A percentile compares a stretch with the other conserved stretches of the same genome.
phyloP scores from a whole-genome alignment of 306 rosid genomes.

The Myrica gale region DNA sequence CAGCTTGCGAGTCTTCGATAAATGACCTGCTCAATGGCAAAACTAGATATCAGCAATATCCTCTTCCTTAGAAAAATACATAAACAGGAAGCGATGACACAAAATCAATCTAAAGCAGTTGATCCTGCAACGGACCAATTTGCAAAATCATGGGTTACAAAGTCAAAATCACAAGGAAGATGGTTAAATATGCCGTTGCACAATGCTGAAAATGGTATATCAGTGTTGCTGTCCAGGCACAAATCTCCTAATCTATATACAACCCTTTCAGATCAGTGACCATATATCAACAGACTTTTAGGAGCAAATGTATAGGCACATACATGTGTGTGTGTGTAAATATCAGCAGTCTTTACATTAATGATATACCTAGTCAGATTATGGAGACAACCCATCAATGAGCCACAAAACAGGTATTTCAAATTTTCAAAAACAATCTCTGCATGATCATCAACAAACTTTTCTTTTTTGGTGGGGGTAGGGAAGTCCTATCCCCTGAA shows the following conservation, averaged over 20 bases:
- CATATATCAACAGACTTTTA: background rate
- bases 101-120: background rate
- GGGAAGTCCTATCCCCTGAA: background rate
- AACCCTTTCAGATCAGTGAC: background rate
- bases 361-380: background rate
- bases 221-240: background rate
- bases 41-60: conserved; percentile 31
- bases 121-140: background rate
- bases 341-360: background rate
- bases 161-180: background rate
- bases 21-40: conserved; percentile 67
- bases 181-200: background rate
- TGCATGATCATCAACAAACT: no score
- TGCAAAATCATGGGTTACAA: background rate
- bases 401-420: background rate
- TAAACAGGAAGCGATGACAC: conserved; percentile 21
- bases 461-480: no score
- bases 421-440: no score
- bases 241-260: background rate
- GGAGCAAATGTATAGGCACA: no score
- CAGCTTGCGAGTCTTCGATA: conserved; percentile 96
- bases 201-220: background rate
- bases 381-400: background rate
- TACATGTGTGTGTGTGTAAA: background rate
- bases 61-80: conserved; percentile 18